Evolutionary conservation across 495 filamentous ascomycete species (phyloP).

Genomic region (Amniculicola lignicola): DNA sequence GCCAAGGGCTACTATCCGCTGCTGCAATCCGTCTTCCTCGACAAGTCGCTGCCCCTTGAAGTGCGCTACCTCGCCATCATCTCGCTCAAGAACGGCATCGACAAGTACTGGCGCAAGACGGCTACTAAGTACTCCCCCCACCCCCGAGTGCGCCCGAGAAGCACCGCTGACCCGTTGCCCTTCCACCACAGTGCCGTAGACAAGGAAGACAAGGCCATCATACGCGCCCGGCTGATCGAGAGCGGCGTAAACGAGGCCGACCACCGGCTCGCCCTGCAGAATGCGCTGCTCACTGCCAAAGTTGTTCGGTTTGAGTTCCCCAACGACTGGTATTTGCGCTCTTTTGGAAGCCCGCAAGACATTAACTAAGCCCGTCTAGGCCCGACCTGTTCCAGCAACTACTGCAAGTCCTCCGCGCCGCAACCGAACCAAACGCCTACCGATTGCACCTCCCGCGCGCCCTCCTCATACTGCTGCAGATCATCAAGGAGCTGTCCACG

Average conservation of each 20-base stretch:
- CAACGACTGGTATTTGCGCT: conserved; percentile 57
- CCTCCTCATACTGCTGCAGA: conserved; percentile 72
- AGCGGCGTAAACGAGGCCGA: conserved; percentile 72
- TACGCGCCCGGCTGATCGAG: conserved; percentile 69
- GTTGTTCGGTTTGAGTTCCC: conserved; percentile 87
- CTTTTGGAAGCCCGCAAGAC: conserved; percentile 48
- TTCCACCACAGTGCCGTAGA: conserved; percentile 56
- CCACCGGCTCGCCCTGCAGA: conserved; percentile 71
- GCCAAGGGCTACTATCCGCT: conserved; percentile 69
- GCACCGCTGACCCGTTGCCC: no score
- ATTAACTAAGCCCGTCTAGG: conserved; percentile 52
- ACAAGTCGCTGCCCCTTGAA: conserved; percentile 67
- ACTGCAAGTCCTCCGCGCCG: conserved; percentile 53
- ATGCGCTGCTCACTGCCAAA: conserved; percentile 82
- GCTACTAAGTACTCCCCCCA: conserved; percentile 53
- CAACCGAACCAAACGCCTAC: conserved; percentile 46
- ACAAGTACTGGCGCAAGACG: conserved; percentile 84
- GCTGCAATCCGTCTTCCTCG: conserved; percentile 74
- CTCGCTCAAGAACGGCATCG: conserved; percentile 91
- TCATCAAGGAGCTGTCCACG: conserved; percentile 85
- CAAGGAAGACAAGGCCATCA: conserved; percentile 68
- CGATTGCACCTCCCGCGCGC: conserved; percentile 63
- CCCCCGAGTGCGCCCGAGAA: no score
- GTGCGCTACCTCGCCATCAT: conserved; percentile 87
- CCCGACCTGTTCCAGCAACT: conserved; percentile 25